Conservation (phyloP, 108 stramenopile species). For the Epipyxis sp. region DNA sequence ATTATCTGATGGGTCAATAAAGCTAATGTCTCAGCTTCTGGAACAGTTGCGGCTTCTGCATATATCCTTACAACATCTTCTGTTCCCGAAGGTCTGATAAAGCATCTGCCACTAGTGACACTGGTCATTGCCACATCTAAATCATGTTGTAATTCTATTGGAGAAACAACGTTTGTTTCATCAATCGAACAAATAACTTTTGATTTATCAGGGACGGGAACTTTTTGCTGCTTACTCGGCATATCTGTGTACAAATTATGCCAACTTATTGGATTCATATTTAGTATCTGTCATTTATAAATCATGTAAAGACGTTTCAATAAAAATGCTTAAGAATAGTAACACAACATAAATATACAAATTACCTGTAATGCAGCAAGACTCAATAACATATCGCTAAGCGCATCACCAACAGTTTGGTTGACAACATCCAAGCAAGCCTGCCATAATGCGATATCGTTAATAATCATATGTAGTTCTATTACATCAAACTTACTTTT, state of each 20-base stretch:
- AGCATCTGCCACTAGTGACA: slow-evolving; percentile 62
- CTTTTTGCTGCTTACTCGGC: slow-evolving; percentile 86
- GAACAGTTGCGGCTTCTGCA: slow-evolving; percentile 77
- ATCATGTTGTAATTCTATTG: slow-evolving; percentile 71
- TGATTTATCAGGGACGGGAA: slow-evolving; percentile 69
- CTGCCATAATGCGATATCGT: not conserved
- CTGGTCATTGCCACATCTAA: slow-evolving; percentile 67
- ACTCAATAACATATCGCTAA: slow-evolving; percentile 85
- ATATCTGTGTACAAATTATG: slow-evolving; percentile 74
- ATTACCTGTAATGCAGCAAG: slow-evolving; percentile 69
- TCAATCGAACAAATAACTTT: slow-evolving; percentile 66
- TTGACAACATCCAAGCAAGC: slow-evolving; percentile 60
- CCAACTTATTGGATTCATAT: slow-evolving; percentile 4
- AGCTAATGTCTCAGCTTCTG: too few relatives aligned
- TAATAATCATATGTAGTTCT: not conserved
- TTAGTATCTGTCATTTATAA: not conserved
- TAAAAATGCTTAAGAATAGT: not conserved
- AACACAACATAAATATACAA: slow-evolving; percentile 14
- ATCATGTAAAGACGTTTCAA: not conserved
- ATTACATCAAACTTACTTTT: not conserved
- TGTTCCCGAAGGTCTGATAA: slow-evolving; percentile 96
- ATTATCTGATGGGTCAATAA: too few relatives aligned
- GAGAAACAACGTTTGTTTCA: slow-evolving; percentile 76
- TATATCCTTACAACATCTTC: slow-evolving; percentile 98
- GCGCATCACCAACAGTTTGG: slow-evolving; percentile 94